phyloP scores from a whole-genome alignment of 495 filamentous ascomycete species.

The Entonaema liquescens region DNA sequence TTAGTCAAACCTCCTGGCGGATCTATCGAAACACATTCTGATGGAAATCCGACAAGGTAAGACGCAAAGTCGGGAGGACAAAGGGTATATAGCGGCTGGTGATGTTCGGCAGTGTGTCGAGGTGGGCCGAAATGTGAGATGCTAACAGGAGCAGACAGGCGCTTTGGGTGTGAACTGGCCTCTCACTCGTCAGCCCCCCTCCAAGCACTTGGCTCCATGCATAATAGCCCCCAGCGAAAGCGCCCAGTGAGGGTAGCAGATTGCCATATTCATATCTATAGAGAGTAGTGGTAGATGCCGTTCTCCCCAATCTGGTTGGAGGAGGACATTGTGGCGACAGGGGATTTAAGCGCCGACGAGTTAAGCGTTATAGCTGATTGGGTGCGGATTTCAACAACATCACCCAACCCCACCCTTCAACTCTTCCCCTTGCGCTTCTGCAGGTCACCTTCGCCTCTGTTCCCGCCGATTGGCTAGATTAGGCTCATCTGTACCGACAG shows the following conservation, averaged over 20 bases:
- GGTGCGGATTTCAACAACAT: conserved; percentile 24
- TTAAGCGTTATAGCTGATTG: conserved; percentile 32
- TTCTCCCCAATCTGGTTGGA: conserved; percentile 42
- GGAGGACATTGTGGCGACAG: conserved; percentile 26
- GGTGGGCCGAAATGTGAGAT: conserved; percentile 35
- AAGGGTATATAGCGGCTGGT: conserved; percentile 65
- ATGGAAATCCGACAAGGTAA: conserved; percentile 53
- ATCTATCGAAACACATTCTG: conserved; percentile 57
- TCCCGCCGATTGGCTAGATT: conserved; percentile 33
- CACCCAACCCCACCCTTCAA: conserved; percentile 31
- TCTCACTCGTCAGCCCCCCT: conserved; percentile 48
- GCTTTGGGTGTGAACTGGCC: conserved; percentile 49
- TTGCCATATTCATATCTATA: conserved; percentile 39
- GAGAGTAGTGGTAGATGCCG: conserved; percentile 25
- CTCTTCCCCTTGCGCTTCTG: conserved; percentile 29
- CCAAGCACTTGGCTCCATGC: conserved; percentile 48
- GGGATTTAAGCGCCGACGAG: conserved; percentile 39
- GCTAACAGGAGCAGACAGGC: conserved; percentile 40
- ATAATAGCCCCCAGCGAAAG: conserved; percentile 48
- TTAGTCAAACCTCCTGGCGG: conserved; percentile 50
- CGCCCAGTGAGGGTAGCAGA: conserved; percentile 47
- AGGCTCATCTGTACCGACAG: conserved; percentile 8
- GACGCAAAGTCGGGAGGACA: conserved; percentile 46
- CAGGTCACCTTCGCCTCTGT: conserved; percentile 34
- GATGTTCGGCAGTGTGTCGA: conserved; percentile 53